These are phyloP conservation scores for Aureobasidium sp. DNA, from an alignment of 2,329 filamentous ascomycete species.

Conservation along the genomic window DNA sequence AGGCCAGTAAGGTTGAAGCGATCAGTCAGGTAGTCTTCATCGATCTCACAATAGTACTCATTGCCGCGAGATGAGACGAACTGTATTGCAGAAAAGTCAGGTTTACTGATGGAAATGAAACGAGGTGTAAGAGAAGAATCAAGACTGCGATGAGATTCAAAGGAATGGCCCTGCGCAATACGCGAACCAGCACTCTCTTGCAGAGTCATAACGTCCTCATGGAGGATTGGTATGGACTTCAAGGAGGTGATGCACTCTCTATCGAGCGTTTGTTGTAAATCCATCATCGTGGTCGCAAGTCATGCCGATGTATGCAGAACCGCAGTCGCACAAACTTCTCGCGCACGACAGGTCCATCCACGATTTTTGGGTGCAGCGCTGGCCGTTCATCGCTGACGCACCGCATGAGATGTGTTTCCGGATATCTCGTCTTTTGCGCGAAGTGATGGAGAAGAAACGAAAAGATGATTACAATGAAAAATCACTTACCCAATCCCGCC, in stretches of 20 bases:
- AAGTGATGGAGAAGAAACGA: background rate
- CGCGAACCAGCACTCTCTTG: background rate
- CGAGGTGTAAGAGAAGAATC: background rate
- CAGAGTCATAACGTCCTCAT: background rate
- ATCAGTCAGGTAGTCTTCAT: constrained; percentile 97
- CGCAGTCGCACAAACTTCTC: background rate
- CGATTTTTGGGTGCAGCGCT: background rate
- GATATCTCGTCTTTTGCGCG: background rate
- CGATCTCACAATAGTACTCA: constrained; percentile 99
- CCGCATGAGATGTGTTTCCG: background rate
- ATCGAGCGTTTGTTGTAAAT: background rate
- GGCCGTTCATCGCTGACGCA: background rate
- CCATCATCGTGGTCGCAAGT: background rate
- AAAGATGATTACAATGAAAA: background rate
- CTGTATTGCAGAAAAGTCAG: constrained; percentile 38
- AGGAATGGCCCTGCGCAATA: background rate
- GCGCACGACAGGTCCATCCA: background rate
- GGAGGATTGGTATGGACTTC: background rate
- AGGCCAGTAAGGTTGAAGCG: constrained; percentile 96
- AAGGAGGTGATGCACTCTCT: background rate
- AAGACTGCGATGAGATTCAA: background rate
- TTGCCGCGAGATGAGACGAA: constrained; percentile 97
- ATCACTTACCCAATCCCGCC: constrained; percentile 90
- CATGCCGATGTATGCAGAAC: background rate
- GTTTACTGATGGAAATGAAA: background rate